Evolutionary conservation across 306 rosid species (phyloP).

Genomic region (Cercis canadensis): DNA sequence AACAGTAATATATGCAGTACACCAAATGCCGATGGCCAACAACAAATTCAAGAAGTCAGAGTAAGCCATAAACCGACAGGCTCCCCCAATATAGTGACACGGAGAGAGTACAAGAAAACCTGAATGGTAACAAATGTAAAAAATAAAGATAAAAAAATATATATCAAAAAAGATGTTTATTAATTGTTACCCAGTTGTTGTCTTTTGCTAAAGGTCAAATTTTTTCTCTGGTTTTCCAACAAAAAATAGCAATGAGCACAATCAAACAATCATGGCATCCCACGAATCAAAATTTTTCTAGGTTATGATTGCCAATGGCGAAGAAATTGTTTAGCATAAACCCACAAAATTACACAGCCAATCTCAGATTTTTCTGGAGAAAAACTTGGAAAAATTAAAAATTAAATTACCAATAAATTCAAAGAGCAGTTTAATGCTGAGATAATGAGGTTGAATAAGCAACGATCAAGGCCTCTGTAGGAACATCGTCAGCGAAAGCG

Average conservation of each 20-base stretch:
- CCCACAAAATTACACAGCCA: background rate
- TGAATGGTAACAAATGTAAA: constrained; percentile 38
- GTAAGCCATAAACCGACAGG: constrained; percentile 54
- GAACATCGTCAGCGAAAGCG: too few species aligned
- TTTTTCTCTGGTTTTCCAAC: background rate
- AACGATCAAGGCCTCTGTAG: background rate
- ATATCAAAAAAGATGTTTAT: too few species aligned
- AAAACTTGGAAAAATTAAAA: background rate
- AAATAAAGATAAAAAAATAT: background rate
- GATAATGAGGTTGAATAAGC: background rate
- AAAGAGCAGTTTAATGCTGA: background rate
- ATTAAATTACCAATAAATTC: background rate
- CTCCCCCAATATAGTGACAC: constrained; percentile 11
- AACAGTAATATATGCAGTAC: constrained; percentile 66
- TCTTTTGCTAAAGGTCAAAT: background rate
- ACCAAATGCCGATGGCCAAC: constrained; percentile 66
- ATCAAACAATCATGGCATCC: background rate
- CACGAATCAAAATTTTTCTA: background rate
- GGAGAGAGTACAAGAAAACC: constrained; percentile 44
- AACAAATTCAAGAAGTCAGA: constrained; percentile 50
- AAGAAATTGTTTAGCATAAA: constrained; percentile 2
- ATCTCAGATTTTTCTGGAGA: background rate
- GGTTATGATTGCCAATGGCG: background rate
- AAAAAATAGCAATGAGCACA: background rate
- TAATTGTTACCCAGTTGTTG: background rate